Evolutionary conservation across 148 eudicot species (phyloP).

Genomic region (Fagopyrum homotropicum): DNA sequence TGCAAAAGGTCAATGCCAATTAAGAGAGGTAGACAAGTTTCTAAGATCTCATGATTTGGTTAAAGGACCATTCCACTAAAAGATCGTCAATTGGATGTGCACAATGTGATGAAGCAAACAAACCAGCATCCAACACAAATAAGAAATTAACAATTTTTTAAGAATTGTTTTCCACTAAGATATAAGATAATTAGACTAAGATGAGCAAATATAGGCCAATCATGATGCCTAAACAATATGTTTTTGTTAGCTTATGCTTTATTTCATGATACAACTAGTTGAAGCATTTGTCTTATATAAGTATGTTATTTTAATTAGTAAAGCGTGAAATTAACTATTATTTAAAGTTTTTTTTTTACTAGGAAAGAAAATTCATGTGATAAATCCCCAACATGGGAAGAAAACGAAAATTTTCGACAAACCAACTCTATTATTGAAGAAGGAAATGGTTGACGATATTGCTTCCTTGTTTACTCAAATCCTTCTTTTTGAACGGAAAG

Average conservation of each 20-base stretch:
- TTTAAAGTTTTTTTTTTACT: too few species aligned
- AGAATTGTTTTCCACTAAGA: not conserved
- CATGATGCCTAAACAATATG: constrained; percentile 1
- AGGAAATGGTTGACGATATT: too few species aligned
- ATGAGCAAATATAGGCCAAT: not conserved
- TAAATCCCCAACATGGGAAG: too few species aligned
- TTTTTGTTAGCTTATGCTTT: not conserved
- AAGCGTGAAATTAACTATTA: too few species aligned
- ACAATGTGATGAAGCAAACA: not conserved
- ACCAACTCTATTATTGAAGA: too few species aligned
- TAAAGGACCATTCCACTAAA: not conserved
- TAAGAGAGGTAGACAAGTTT: not conserved
- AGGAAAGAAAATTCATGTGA: too few species aligned
- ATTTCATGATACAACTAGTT: not conserved
- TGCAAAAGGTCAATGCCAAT: not conserved
- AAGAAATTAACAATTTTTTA: not conserved
- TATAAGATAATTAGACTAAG: not conserved
- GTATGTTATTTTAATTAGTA: too few species aligned
- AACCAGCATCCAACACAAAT: not conserved
- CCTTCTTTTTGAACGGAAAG: too few species aligned
- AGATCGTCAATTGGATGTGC: not conserved
- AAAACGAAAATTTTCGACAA: too few species aligned
- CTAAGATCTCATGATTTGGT: constrained; percentile 1
- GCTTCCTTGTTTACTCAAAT: too few species aligned
- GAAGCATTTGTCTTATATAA: too few species aligned